Evolutionary conservation across 164 flowering plant genomes (phyloP), one percentile per base, ranked within the genome.

Genomic region (Tinospora cordifolia): DNA sequence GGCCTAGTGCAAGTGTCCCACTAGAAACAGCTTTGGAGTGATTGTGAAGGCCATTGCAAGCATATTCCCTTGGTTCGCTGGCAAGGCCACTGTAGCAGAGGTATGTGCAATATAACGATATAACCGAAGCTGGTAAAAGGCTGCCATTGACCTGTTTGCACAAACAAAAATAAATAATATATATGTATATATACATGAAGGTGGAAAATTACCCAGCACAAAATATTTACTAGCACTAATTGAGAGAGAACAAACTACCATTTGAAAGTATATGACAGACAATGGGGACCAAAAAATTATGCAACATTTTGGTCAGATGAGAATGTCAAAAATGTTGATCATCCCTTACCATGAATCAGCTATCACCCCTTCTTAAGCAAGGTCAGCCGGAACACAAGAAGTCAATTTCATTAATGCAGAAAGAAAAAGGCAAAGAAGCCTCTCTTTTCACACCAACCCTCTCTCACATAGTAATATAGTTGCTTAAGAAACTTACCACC

Each of bases 21-120:
- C 92, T 89, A 40, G 96, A 88, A 73, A 90, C 85, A 69, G 97
- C 97, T 79, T 86, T 86, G 21, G 97, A 88, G 71, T n/a, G n/a
- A n/a, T n/a, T n/a, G n/a, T n/a, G n/a, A n/a, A n/a, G n/a, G n/a
- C 96, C 95, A 84, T 94, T 92, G 85, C 97, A 94, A 70, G 87
- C 89, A 54, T 90, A 94, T 24, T 92, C 96, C 79, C 99, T 83
- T 47, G 98, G 99, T 82, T 94, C 99, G 81, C 99, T 92, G 9
- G 99, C 78, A 68, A 94, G 92, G 24, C 89, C 98, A 76, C 88
- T 87, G 76, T 92, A 94, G 83, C 98, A 90, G 63, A 94, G 93
- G 80, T 94, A 94, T 71, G 81, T 90, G 84, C 99, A 94, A 79
- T 94, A 94, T 39, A 90, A 46, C 0, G 97, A 92, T 40, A 94